phyloP scores from a whole-genome alignment of 2,329 filamentous ascomycete species.

The Xylariaceae sp. region DNA sequence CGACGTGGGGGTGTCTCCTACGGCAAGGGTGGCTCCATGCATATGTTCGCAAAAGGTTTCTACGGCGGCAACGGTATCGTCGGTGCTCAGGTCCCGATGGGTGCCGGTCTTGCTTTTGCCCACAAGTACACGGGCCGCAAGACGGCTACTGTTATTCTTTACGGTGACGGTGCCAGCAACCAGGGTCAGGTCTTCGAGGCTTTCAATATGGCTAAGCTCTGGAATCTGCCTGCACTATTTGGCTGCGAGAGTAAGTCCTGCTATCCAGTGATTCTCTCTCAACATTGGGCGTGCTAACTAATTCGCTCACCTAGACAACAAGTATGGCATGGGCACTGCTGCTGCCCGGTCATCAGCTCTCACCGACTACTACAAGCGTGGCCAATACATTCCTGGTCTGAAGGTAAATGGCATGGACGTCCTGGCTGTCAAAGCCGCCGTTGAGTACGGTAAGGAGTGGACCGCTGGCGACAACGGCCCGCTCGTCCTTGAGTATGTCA shows the following conservation, averaged over 20 bases:
- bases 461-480: constrained; percentile 83
- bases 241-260: constrained; percentile 88
- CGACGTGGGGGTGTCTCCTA: constrained; percentile 96
- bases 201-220: constrained; percentile 99
- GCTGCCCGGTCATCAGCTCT: constrained; percentile 91
- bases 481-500: constrained; percentile 97
- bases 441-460: constrained; percentile 91
- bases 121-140: constrained; percentile 91
- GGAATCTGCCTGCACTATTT: constrained; percentile 94
- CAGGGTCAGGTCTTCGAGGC: constrained; percentile 99
- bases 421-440: constrained; percentile 94
- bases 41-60: constrained; percentile 99
- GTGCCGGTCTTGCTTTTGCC: constrained; percentile 93
- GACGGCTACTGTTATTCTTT: constrained; percentile 85
- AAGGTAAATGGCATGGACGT: constrained; percentile 99
- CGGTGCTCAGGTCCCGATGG: constrained; percentile 96
- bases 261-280: neutral
- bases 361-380: constrained; percentile 99
- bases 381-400: constrained; percentile 98
- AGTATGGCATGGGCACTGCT: constrained; percentile 99
- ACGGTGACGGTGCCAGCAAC: constrained; percentile 98
- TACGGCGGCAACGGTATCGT: constrained; percentile 99
- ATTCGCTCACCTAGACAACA: constrained; percentile 75
- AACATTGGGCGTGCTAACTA: constrained; percentile 34
- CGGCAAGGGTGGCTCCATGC: constrained; percentile 99